phyloP scores from a whole-genome alignment of 2,329 filamentous ascomycete genomes.

The Colletotrichum musae region DNA sequence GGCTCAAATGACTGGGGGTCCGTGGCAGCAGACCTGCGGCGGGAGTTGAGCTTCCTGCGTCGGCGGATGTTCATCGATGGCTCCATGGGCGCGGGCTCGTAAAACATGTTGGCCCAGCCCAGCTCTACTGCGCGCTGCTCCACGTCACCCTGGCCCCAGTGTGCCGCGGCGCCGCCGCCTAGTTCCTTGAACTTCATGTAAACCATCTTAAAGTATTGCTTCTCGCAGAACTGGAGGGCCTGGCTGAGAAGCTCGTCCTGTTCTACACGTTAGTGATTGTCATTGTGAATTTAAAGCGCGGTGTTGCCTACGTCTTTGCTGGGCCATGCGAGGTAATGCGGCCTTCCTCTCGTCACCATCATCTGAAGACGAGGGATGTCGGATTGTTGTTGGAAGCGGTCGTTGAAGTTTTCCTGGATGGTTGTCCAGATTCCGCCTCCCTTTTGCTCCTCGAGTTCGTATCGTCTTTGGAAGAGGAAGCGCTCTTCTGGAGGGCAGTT shows the following conservation, averaged over 20 bases:
- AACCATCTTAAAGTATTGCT: constrained; percentile 54
- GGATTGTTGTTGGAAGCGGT: constrained; percentile 52
- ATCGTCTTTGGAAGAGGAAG: constrained; percentile 65
- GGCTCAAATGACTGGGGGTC: constrained; percentile 32
- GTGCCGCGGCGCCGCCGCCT: constrained; percentile 63
- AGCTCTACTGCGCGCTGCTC: constrained; percentile 64
- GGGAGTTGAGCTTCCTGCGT: constrained; percentile 57
- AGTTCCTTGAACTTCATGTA: constrained; percentile 62
- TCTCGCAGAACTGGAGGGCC: constrained; percentile 12
- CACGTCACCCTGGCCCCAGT: constrained; percentile 65
- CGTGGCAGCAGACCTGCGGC: constrained; percentile 32
- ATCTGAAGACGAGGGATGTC: constrained; percentile 69
- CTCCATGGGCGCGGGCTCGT: constrained; percentile 50
- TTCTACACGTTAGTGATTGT: constrained; percentile 48
- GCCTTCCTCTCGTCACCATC: constrained; percentile 66
- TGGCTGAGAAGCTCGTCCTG: constrained; percentile 55
- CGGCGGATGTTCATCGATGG: constrained; percentile 55
- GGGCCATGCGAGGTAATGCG: constrained; percentile 65
- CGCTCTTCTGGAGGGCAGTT: constrained; percentile 63
- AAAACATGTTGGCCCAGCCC: constrained; percentile 60
- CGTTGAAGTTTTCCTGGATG: constrained; percentile 61
- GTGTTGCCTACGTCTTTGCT: constrained; percentile 61
- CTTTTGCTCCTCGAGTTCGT: constrained; percentile 57
- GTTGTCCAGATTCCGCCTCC: constrained; percentile 73
- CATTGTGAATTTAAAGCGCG: neutral